phyloP scores from a whole-genome alignment of 345 rosid species.

The Bretschneidera sinensis region DNA sequence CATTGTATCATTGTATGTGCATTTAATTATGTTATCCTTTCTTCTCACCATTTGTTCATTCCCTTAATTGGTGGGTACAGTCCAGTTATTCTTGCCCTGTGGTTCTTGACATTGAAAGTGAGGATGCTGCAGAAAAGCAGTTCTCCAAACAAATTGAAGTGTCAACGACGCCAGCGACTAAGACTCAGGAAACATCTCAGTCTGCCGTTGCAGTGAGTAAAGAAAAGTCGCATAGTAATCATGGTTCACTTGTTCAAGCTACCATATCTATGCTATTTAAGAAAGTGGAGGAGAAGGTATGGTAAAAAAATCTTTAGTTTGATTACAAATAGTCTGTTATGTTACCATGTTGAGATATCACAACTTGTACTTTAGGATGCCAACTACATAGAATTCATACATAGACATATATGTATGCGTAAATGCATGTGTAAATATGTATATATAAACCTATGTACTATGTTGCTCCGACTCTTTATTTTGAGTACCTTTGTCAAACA shows the following conservation, averaged over 20 bases:
- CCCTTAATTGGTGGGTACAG: slow-evolving; percentile 27
- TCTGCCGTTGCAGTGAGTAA: slow-evolving; percentile 26
- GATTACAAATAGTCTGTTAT: background rate
- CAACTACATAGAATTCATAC: too few species aligned
- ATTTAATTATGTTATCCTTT: background rate
- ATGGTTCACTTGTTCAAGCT: slow-evolving; percentile 66
- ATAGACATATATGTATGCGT: too few species aligned
- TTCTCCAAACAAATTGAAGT: slow-evolving; percentile 13
- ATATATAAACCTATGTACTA: too few species aligned
- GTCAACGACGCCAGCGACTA: slow-evolving; percentile 20
- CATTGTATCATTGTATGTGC: background rate
- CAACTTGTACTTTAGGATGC: background rate
- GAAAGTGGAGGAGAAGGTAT: slow-evolving; percentile 63
- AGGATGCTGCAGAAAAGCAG: slow-evolving; percentile 14
- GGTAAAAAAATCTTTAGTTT: too few species aligned
- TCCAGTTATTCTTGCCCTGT: slow-evolving; percentile 16
- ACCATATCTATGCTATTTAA: slow-evolving; percentile 70
- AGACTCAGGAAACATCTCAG: slow-evolving; percentile 26
- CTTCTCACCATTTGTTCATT: slow-evolving; percentile 9
- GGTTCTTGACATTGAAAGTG: slow-evolving; percentile 19
- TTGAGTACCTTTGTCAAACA: too few species aligned
- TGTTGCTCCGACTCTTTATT: too few species aligned
- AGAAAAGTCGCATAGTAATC: slow-evolving; percentile 26
- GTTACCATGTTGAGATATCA: background rate
- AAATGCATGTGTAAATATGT: too few species aligned